Evolutionary conservation across 2,329 filamentous ascomycete genomes (phyloP).

Genomic region (Ophiocordyceps sinensis): DNA sequence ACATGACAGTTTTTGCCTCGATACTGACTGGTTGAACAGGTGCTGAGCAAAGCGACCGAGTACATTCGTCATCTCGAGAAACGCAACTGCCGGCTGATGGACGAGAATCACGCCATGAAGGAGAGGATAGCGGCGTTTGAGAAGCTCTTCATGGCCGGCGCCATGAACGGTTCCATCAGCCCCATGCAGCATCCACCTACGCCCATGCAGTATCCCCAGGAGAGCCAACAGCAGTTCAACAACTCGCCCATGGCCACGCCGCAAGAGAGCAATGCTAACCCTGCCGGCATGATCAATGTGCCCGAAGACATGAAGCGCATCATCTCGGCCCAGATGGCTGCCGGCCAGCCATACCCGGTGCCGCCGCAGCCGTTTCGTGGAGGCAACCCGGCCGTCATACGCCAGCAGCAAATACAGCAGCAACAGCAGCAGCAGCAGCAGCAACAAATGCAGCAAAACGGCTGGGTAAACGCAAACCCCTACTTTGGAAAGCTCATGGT

Average conservation of each 20-base stretch:
- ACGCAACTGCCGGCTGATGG: slow-evolving; percentile 65
- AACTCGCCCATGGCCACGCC: slow-evolving; percentile 28
- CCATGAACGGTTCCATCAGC: slow-evolving; percentile 48
- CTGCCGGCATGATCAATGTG: slow-evolving; percentile 48
- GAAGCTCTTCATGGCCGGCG: slow-evolving; percentile 66
- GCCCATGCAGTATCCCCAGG: slow-evolving; percentile 32
- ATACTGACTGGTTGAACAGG: slow-evolving; percentile 21
- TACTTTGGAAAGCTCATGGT: slow-evolving; percentile 75
- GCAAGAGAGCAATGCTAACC: slow-evolving; percentile 23
- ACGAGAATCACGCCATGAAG: slow-evolving; percentile 71
- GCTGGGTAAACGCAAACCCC: slow-evolving; percentile 39
- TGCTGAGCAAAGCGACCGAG: slow-evolving; percentile 88
- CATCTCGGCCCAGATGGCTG: slow-evolving; percentile 39
- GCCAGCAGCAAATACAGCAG: slow-evolving; percentile 43
- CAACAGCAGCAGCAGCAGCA: slow-evolving; percentile 30
- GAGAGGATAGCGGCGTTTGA: slow-evolving; percentile 60
- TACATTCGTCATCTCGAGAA: slow-evolving; percentile 92
- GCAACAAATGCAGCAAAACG: slow-evolving; percentile 32
- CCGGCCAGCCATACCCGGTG: slow-evolving; percentile 37
- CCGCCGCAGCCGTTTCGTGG: slow-evolving; percentile 31
- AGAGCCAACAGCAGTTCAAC: slow-evolving; percentile 29
- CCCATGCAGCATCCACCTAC: slow-evolving; percentile 39
- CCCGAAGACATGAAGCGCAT: slow-evolving; percentile 52
- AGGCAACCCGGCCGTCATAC: slow-evolving; percentile 28
- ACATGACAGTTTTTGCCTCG: too few species aligned